These are phyloP conservation scores for Mortierella sp. DNA, from an alignment of 371 early-diverging fungal species.

Conservation along the genomic window DNA sequence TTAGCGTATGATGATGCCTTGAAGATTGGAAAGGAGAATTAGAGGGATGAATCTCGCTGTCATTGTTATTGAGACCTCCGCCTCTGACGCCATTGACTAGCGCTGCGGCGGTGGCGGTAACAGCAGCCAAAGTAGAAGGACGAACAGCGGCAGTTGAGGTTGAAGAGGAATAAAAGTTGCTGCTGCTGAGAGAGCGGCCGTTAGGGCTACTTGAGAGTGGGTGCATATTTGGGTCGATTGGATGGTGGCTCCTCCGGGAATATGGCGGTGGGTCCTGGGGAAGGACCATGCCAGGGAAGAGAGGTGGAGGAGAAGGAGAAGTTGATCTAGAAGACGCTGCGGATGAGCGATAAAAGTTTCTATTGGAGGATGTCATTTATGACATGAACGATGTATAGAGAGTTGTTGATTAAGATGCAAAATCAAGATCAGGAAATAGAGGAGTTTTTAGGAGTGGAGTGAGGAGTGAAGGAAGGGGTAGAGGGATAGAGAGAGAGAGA, in stretches of 20 bases:
- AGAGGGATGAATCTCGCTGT: constrained; percentile 5
- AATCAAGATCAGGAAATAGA: neutral
- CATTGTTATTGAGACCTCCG: neutral
- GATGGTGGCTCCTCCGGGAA: constrained; percentile 43
- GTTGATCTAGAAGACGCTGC: constrained; percentile 57
- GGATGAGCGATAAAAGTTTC: constrained; percentile 55
- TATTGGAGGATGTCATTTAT: constrained; percentile 51
- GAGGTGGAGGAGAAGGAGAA: constrained; percentile 53
- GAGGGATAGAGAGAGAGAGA: neutral
- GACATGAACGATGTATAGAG: constrained; percentile 38
- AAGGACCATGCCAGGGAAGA: constrained; percentile 54
- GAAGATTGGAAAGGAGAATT: constrained; percentile 11
- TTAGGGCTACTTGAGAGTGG: constrained; percentile 18
- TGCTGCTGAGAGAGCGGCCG: constrained; percentile 46
- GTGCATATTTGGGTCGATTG: constrained; percentile 17
- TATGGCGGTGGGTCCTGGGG: constrained; percentile 57
- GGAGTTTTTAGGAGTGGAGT: neutral
- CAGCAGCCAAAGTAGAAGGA: constrained; percentile 36
- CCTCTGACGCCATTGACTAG: constrained; percentile 44
- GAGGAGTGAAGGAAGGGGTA: neutral
- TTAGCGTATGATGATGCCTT: constrained; percentile 40
- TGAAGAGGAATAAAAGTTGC: constrained; percentile 49
- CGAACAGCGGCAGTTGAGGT: constrained; percentile 41
- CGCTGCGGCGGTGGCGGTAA: constrained; percentile 39
- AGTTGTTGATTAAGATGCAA: neutral